phyloP scores from a whole-genome alignment of 2,329 filamentous ascomycete species.

The Fusarium oligoseptatum region DNA sequence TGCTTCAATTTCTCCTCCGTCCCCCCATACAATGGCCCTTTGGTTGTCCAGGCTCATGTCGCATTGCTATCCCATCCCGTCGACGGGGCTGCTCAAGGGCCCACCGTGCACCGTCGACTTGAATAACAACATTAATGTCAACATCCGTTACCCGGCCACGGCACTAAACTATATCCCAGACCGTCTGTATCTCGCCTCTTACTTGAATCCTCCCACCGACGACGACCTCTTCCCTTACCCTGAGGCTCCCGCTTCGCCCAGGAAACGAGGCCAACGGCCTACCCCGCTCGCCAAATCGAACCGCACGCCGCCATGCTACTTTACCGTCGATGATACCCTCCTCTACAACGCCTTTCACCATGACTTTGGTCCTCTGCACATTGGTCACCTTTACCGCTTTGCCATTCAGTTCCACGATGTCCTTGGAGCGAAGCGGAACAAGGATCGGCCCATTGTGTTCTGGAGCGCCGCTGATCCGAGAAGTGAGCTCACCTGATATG shows the following conservation, averaged over 20 bases:
- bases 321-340: conserved; percentile 91
- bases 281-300: conserved; percentile 47
- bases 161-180: conserved; percentile 68
- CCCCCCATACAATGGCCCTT: conserved; percentile 24
- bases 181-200: conserved; percentile 94
- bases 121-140: conserved; percentile 12
- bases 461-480: conserved; percentile 94
- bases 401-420: conserved; percentile 97
- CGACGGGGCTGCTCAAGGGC: conserved; percentile 17
- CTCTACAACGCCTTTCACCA: conserved; percentile 99
- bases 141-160: conserved; percentile 33
- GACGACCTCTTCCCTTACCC: conserved; percentile 91
- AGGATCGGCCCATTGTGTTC: conserved; percentile 91
- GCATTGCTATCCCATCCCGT: conserved; percentile 48
- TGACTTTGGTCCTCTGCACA: conserved; percentile 97
- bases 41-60: conserved; percentile 44
- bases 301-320: conserved; percentile 82
- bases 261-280: conserved; percentile 63
- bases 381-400: conserved; percentile 96
- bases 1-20: conserved; percentile 12
- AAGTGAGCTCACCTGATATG: conserved; percentile 69
- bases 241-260: conserved; percentile 69
- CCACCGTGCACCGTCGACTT: conserved; percentile 24
- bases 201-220: conserved; percentile 82
- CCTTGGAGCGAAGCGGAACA: conserved; percentile 89